Evolutionary conservation across 2,329 filamentous ascomycete species (phyloP).

Genomic region (Fusarium fracticaudum): DNA sequence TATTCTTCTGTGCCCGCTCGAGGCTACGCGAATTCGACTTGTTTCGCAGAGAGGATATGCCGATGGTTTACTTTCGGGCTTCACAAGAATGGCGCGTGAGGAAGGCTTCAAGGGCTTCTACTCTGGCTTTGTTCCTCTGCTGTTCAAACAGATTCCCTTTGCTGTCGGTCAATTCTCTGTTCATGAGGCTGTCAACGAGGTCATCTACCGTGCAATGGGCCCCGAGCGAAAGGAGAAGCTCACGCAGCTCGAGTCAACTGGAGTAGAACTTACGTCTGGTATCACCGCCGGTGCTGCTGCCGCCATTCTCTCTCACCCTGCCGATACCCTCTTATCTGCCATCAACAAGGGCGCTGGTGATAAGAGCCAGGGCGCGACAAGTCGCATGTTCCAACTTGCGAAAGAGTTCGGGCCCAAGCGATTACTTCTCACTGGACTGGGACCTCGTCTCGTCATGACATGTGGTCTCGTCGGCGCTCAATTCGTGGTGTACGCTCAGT

Average conservation of each 20-base stretch:
- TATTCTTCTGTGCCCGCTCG: slow-evolving; percentile 87
- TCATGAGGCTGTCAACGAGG: slow-evolving; percentile 87
- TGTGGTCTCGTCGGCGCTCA: slow-evolving; percentile 62
- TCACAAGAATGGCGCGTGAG: slow-evolving; percentile 77
- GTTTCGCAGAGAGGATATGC: slow-evolving; percentile 85
- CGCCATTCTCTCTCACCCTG: slow-evolving; percentile 88
- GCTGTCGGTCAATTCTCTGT: slow-evolving; percentile 95
- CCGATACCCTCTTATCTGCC: slow-evolving; percentile 70
- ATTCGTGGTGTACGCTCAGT: slow-evolving; percentile 66
- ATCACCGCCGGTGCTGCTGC: slow-evolving; percentile 89
- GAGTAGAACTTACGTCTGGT: slow-evolving; percentile 86
- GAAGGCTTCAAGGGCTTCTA: slow-evolving; percentile 88
- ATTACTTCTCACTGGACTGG: slow-evolving; percentile 58
- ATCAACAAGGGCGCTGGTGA: slow-evolving; percentile 66
- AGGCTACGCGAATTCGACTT: slow-evolving; percentile 82
- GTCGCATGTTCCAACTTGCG: slow-evolving; percentile 62
- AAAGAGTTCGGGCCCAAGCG: slow-evolving; percentile 61
- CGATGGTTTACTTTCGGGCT: slow-evolving; percentile 74
- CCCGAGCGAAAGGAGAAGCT: slow-evolving; percentile 71
- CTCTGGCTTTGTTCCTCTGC: slow-evolving; percentile 86
- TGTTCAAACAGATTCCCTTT: slow-evolving; percentile 92
- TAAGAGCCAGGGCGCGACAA: slow-evolving; percentile 57
- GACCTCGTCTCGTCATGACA: slow-evolving; percentile 63
- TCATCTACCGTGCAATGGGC: slow-evolving; percentile 76
- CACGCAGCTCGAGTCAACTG: slow-evolving; percentile 77